Base-by-base conservation (phyloP, 176 grass and related monocot genomes). In the Carex scoparia region DNA sequence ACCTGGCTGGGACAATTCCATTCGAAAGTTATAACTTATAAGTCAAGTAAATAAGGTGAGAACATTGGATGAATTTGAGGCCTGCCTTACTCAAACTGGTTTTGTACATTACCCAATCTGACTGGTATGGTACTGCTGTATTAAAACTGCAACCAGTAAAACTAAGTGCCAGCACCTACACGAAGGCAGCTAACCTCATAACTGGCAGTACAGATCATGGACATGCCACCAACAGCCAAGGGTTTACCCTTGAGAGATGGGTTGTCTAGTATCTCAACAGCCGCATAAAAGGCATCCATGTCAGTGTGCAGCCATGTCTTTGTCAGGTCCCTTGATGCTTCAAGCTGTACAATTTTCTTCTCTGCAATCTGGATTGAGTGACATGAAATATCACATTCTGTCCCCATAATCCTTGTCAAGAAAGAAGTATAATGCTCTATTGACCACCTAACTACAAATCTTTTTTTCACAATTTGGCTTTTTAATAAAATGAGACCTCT, bases 131-230 rank as follows among this genome's bases (percentile, higher is more conserved):
- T 38, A 30, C 5, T 31, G 23, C 32, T 27, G 48, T 15, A 72
- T 72, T 10, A 28, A 54, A 54, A 76, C n/a, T 55, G 46, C 46
- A 78, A 57, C 16, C 12, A 56, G 42, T 78, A 31, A 14, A 78
- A 57, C 28, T 78, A 56, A 74, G 42, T 53, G 42, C 38, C 69
- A 74, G 8, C 11, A 19, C 8, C n/a, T 35, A 33, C 49, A 78
- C 6, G 51, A 57, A 28, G 49, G 13, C 12, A 18, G 28, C 59
- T 69, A 64, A 98, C 95, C 91, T 98, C 95, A 88, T 98, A 98
- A 89, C 86, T 98, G 72, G 95, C 93, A 72, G 95, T 98, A 86
- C 93, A 92, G 86, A 98, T 98, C 95, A 98, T 98, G 60, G 95
- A 95, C 93, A 95, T 90, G 77, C 91, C 83, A 51, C 95, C 95